Conservation (phyloP, 495 filamentous ascomycete genomes). For the Aspergillus indologenus region DNA sequence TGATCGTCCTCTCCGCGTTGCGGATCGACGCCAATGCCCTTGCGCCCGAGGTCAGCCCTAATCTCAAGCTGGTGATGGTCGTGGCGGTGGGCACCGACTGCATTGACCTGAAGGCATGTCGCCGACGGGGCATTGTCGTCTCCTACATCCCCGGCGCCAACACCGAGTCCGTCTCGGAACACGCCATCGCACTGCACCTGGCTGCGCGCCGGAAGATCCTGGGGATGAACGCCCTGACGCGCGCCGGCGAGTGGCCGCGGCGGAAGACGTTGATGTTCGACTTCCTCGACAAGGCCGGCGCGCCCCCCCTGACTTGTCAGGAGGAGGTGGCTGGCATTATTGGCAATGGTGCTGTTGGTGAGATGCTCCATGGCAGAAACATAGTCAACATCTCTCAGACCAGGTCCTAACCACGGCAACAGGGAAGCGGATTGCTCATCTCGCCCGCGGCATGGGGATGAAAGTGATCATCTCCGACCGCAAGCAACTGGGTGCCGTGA, state of each 20-base stretch:
- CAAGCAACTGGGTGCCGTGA: slow-evolving; percentile 29
- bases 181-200: slow-evolving; percentile 54
- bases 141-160: slow-evolving; percentile 50
- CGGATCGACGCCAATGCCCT: slow-evolving; percentile 39
- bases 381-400: too few species aligned
- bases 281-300: slow-evolving; percentile 21
- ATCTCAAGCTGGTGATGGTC: slow-evolving; percentile 48
- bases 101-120: slow-evolving; percentile 51
- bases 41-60: slow-evolving; percentile 28
- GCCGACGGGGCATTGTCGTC: slow-evolving; percentile 44
- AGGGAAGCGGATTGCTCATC: slow-evolving; percentile 29
- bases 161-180: slow-evolving; percentile 51
- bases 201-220: slow-evolving; percentile 47
- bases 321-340: slow-evolving; percentile 33
- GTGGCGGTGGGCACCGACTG: slow-evolving; percentile 53
- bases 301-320: slow-evolving; percentile 26
- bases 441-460: slow-evolving; percentile 31
- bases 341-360: slow-evolving; percentile 32
- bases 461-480: slow-evolving; percentile 36
- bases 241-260: slow-evolving; percentile 28
- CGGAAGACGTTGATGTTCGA: slow-evolving; percentile 21
- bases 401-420: slow-evolving; percentile 10
- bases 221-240: slow-evolving; percentile 35
- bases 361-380: slow-evolving; percentile 6
- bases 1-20: slow-evolving; percentile 42